Evolutionary conservation across 257 asterid genomes (phyloP).

Genomic region (Rubia yunnanensis): DNA sequence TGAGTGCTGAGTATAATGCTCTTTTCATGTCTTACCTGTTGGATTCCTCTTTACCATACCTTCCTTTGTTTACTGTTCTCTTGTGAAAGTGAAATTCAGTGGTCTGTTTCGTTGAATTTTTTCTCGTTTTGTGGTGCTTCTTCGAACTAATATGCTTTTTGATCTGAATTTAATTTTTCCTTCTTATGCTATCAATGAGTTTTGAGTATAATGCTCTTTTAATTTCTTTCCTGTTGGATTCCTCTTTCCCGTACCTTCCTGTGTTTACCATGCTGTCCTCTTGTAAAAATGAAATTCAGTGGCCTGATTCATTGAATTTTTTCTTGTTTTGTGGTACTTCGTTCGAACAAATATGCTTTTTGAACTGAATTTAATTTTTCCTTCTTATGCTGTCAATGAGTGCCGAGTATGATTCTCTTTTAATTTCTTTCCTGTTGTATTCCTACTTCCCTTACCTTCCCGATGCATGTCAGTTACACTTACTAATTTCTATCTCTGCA

Average conservation of each 20-base stretch:
- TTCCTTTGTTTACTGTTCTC: neutral
- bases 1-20: neutral
- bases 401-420: neutral
- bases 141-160: neutral
- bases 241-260: neutral
- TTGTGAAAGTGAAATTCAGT: neutral
- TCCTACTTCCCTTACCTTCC: neutral
- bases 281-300: neutral
- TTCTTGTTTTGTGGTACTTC: neutral
- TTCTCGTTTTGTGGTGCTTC: neutral
- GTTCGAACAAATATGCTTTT: neutral
- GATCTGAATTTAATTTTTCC: neutral
- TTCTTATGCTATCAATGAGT: neutral
- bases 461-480: slow-evolving; percentile 15
- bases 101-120: neutral
- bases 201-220: neutral
- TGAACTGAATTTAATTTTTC: neutral
- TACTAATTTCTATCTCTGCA: slow-evolving; percentile 22
- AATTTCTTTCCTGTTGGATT: neutral
- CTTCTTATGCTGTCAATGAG: neutral
- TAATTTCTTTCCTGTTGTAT: neutral
- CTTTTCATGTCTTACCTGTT: neutral
- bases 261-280: neutral
- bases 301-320: neutral
- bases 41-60: neutral